Percentiles rank a stretch among this genome's conserved stretches.
These are phyloP conservation scores for Ophiostoma piceae DNA, from an alignment of 2,329 filamentous ascomycete species.

Conservation along the genomic window DNA sequence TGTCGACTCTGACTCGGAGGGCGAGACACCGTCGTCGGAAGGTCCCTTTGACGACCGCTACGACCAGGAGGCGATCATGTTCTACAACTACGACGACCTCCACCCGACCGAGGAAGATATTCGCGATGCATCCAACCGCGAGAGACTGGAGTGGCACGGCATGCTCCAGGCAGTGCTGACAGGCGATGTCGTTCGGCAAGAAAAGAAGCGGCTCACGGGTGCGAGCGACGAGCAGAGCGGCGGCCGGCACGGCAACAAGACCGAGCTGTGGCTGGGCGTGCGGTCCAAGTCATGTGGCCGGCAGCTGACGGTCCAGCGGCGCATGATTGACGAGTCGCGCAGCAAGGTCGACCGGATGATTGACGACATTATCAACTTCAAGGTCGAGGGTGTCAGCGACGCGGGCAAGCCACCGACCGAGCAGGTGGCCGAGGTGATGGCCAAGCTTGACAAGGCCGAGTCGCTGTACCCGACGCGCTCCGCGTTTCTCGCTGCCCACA, in stretches of 20 bases:
- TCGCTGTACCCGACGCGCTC: constrained; percentile 75
- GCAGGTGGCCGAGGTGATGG: constrained; percentile 84
- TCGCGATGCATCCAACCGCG: constrained; percentile 78
- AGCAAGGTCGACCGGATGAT: constrained; percentile 66
- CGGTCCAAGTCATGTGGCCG: constrained; percentile 79
- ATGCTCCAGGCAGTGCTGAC: constrained; percentile 96
- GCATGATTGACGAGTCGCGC: constrained; percentile 82
- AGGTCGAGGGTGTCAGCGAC: constrained; percentile 89
- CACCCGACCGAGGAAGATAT: constrained; percentile 87
- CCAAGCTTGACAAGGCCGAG: constrained; percentile 86
- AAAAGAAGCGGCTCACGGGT: constrained; percentile 91
- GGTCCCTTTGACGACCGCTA: constrained; percentile 79
- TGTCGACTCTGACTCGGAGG: constrained; percentile 77
- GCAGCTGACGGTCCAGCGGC: constrained; percentile 74
- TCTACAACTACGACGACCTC: constrained; percentile 83
- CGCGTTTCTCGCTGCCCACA: constrained; percentile 68
- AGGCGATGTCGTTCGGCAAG: constrained; percentile 93
- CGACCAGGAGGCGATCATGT: constrained; percentile 88
- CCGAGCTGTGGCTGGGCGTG: constrained; percentile 82
- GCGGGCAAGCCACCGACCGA: constrained; percentile 81
- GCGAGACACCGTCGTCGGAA: constrained; percentile 83
- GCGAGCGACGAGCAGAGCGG: constrained; percentile 56
- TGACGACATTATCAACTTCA: constrained; percentile 86
- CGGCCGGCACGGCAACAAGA: constrained; percentile 60
- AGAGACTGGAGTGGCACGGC: constrained; percentile 93